Percentiles rank a stretch among this genome's conserved stretches.
phyloP scores from a whole-genome alignment of 1,139 yeast genomes.

The Ashbya aceris region DNA sequence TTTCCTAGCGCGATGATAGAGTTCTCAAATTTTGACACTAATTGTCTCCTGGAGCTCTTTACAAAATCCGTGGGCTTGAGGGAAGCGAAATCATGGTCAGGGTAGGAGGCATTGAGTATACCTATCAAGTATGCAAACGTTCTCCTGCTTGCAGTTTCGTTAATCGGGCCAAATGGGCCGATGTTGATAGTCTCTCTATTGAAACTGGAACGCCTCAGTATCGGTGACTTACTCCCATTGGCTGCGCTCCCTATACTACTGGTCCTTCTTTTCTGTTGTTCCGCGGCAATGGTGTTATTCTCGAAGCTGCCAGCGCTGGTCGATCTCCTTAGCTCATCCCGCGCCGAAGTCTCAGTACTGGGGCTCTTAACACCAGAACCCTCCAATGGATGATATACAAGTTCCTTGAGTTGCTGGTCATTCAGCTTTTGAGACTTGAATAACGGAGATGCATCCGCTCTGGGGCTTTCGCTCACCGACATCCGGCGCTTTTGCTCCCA shows the following conservation, averaged over 20 bases:
- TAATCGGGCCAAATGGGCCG: constrained; percentile 92
- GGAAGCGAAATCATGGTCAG: constrained; percentile 88
- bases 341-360: constrained; percentile 1
- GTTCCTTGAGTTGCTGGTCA: constrained; percentile 29
- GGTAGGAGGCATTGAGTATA: constrained; percentile 82
- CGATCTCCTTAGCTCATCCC: constrained; percentile 17
- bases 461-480: constrained; percentile 23
- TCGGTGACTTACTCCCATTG: background rate
- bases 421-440: constrained; percentile 25
- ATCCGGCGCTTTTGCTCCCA: constrained; percentile 32
- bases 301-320: constrained; percentile 20
- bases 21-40: constrained; percentile 70
- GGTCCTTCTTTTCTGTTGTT: constrained; percentile 17
- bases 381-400: constrained; percentile 16
- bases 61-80: constrained; percentile 81
- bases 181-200: constrained; percentile 21
- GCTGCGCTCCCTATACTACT: constrained; percentile 2
- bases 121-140: constrained; percentile 88
- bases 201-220: constrained; percentile 2
- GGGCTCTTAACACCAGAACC: constrained; percentile 23
- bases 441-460: constrained; percentile 1
- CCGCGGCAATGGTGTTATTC: constrained; percentile 8
- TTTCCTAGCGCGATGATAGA: constrained; percentile 72
- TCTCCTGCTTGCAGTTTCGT: constrained; percentile 72
- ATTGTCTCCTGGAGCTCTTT: constrained; percentile 40